A percentile compares a stretch with the other conserved stretches of the same genome.
phyloP scores from a whole-genome alignment of 352 stramenopile genomes.

The Phytopythium kandeliae region DNA sequence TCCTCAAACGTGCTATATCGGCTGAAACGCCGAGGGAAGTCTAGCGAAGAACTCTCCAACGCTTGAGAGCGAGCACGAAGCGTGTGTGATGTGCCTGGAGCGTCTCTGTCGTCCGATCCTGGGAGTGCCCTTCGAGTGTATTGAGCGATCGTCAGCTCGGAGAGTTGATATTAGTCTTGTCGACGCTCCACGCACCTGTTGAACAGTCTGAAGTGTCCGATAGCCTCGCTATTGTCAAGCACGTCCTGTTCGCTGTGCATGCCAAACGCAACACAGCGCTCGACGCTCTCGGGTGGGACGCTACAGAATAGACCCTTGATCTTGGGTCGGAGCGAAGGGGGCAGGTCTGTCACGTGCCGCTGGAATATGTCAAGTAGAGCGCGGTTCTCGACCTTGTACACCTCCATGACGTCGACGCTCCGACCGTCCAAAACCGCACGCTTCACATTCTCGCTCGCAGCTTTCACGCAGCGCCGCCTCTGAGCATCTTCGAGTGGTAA shows the following conservation, averaged over 20 bases:
- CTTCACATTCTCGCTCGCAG: conserved; percentile 69
- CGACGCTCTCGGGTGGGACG: conserved; percentile 44
- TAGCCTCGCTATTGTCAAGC: conserved; percentile 6
- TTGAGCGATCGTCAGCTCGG: background rate
- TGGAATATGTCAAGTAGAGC: conserved; percentile 56
- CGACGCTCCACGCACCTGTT: conserved; percentile 11
- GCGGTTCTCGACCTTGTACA: conserved; percentile 81
- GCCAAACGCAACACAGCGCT: conserved; percentile 54
- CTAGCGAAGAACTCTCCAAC: conserved; percentile 8
- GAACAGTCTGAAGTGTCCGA: conserved; percentile 24
- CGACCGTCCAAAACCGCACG: conserved; percentile 18
- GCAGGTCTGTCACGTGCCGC: conserved; percentile 20
- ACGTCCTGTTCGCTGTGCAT: conserved; percentile 26
- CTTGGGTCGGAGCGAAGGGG: conserved; percentile 19
- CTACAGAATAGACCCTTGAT: conserved; percentile 78
- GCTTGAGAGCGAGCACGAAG: conserved; percentile 18
- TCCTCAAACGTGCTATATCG: conserved; percentile 69
- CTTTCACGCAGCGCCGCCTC: conserved; percentile 50
- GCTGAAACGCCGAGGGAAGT: conserved; percentile 62
- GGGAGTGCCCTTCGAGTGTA: background rate
- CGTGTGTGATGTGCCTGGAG: conserved; percentile 14
- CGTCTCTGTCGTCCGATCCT: background rate
- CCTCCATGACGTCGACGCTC: conserved; percentile 55
- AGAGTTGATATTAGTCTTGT: too few relatives aligned
- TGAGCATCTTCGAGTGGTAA: conserved; percentile 43